These are phyloP conservation scores for Claviceps sp. DNA, from an alignment of 2,329 filamentous ascomycete genomes.

Conservation along the genomic window DNA sequence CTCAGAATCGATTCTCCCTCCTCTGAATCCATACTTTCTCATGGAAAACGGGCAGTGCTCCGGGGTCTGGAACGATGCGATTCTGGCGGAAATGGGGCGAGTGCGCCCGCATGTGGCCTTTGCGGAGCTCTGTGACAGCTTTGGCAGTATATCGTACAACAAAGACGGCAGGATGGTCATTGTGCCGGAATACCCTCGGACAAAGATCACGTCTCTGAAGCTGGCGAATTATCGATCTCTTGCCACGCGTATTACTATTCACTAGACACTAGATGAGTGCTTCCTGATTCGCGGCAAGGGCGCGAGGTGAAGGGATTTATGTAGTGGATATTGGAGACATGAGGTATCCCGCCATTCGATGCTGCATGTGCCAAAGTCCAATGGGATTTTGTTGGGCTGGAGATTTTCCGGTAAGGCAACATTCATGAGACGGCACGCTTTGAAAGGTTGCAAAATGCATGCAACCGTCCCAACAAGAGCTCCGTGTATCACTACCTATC, in stretches of 20 bases:
- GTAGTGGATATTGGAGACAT: too few relatives aligned
- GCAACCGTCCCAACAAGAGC: too few relatives aligned
- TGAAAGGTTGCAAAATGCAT: too few relatives aligned
- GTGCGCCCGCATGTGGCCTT: slow-evolving; percentile 47
- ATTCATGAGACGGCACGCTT: too few relatives aligned
- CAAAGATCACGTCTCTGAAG: slow-evolving; percentile 41
- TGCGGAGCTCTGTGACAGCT: slow-evolving; percentile 48
- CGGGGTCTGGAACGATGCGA: slow-evolving; percentile 59
- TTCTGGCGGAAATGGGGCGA: slow-evolving; percentile 45
- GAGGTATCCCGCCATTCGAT: too few relatives aligned
- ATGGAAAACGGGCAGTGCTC: slow-evolving; percentile 46
- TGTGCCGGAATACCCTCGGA: slow-evolving; percentile 39
- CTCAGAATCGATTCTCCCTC: slow-evolving; percentile 53
- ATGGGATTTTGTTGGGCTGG: too few relatives aligned
- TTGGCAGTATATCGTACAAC: slow-evolving; percentile 44
- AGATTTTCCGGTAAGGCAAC: too few relatives aligned
- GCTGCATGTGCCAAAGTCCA: too few relatives aligned
- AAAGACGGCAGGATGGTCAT: slow-evolving; percentile 47
- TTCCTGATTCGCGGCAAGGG: too few relatives aligned
- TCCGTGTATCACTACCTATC: too few relatives aligned
- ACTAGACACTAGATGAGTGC: slow-evolving; percentile 10
- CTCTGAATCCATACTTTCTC: slow-evolving; percentile 61
- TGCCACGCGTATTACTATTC: slow-evolving; percentile 23
- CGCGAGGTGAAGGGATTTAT: too few relatives aligned
- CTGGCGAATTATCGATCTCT: slow-evolving; percentile 43